These are phyloP conservation scores for Aaosphaeria pasadenensis DNA, from an alignment of 2,329 filamentous ascomycete species.

Conservation along the genomic window DNA sequence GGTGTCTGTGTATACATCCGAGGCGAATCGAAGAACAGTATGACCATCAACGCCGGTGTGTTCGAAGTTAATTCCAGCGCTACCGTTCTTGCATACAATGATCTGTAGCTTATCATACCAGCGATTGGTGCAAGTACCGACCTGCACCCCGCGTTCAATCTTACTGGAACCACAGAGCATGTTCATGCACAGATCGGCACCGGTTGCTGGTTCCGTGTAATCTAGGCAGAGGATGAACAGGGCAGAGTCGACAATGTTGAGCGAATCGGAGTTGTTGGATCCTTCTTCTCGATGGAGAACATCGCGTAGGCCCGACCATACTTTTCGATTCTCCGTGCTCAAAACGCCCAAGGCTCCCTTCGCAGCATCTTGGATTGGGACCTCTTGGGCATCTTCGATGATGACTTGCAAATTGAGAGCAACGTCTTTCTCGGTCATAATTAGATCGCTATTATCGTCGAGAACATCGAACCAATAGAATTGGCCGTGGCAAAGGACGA, in stretches of 20 bases:
- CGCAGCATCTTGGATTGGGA: conserved; percentile 89
- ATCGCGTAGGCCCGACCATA: conserved; percentile 89
- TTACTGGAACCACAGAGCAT: conserved; percentile 97
- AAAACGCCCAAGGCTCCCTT: conserved; percentile 90
- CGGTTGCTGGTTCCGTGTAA: conserved; percentile 79
- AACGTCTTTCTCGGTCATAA: conserved; percentile 96
- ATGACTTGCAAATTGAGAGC: conserved; percentile 89
- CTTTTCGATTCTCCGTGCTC: conserved; percentile 93
- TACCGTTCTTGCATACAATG: conserved; percentile 98
- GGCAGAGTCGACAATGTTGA: conserved; percentile 93
- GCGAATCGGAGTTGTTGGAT: conserved; percentile 92
- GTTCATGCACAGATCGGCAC: conserved; percentile 88
- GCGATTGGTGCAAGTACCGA: conserved; percentile 94
- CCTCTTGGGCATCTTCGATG: conserved; percentile 84
- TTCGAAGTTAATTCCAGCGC: conserved; percentile 98
- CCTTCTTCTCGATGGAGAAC: conserved; percentile 79
- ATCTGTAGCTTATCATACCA: conserved; percentile 99
- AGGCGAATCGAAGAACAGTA: conserved; percentile 92
- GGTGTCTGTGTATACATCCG: conserved; percentile 95
- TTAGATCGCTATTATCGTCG: conserved; percentile 88
- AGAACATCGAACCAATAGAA: conserved; percentile 99
- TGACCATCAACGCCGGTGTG: conserved; percentile 98
- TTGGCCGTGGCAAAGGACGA: conserved; percentile 90
- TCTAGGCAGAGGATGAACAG: conserved; percentile 91
- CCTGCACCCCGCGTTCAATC: conserved; percentile 88